Base-by-base conservation (phyloP, 306 rosid genomes). In the Sechiopsis laciniata region DNA sequence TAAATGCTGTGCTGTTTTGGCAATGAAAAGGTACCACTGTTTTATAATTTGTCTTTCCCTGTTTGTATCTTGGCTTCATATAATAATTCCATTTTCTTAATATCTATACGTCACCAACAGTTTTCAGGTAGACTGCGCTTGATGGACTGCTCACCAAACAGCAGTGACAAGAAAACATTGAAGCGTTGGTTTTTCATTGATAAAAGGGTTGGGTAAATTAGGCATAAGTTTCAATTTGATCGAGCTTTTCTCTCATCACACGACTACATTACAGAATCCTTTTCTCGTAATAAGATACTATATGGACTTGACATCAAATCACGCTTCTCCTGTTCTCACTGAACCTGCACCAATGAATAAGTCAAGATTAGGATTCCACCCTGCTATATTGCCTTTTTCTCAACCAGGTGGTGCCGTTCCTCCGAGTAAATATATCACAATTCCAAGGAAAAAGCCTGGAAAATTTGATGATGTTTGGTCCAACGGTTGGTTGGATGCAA, bases 141-240 rank as follows among this genome's bases (percentile, higher is more conserved):
- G 88, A 90, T 92, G 96, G 91, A 91, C 86, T 79, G 85, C 88
- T 80, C 80, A 74, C 86, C 84, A 74, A 85, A 69, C 77, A 88
- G 88, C 81, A 76, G 85, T 84, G 96, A 87, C 88, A 88, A 87
- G 75, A 88, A 85, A 80, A 86, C 96, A 56, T 75, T 90, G 84
- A 93, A 90, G 86, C 83, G 89, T 83, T 90, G 98, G 98, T 90
- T 90, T 75, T 93, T 93, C 86, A 88, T 89, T 15, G 98, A 93
- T 83, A 88, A 93, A 58, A 87, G 89, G 76, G 96, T 90, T 61
- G 98, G 98, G 75, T 93, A 74, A 80, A 77, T 64, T 61, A 57
- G 19, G 37, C 75, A 54, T 46, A 70, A 26, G 69, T 26, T 66
- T 76, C 8, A 32, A 46, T 70, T 70, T 70, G 60, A 50, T 70